Evolutionary conservation across 345 rosid species (phyloP).

Genomic region (Erodium maritimum): DNA sequence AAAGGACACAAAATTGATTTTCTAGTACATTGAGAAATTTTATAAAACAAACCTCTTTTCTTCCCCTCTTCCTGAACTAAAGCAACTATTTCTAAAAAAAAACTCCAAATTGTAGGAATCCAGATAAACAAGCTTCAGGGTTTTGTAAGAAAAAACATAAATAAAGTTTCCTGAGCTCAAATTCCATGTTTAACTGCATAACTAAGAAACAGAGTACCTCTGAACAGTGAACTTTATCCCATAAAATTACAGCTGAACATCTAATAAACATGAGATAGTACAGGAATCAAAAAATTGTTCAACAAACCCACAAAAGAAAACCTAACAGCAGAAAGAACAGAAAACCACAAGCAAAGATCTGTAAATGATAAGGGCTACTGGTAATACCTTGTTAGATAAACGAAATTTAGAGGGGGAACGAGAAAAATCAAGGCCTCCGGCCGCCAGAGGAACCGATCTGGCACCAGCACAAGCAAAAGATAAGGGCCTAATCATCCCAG

Average conservation of each 20-base stretch:
- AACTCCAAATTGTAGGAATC: not conserved
- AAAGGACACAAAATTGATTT: too few species aligned
- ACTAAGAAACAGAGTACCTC: not conserved
- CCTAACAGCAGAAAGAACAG: too few species aligned
- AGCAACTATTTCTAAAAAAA: too few species aligned
- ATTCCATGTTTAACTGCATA: not conserved
- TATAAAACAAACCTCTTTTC: too few species aligned
- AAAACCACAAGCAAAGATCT: not conserved
- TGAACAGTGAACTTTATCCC: not conserved
- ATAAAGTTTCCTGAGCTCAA: not conserved
- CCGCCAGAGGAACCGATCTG: not conserved
- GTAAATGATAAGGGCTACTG: not conserved
- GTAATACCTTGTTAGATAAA: slow-evolving; percentile 22
- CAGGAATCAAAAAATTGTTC: not conserved
- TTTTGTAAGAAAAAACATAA: not conserved
- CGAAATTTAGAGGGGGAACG: not conserved
- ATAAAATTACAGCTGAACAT: not conserved
- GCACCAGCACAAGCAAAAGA: not conserved
- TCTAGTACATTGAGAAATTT: not conserved
- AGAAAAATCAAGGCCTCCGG: not conserved
- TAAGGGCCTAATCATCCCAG: not conserved
- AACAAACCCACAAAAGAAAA: not conserved
- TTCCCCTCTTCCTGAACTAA: not conserved
- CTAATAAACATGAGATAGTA: not conserved
- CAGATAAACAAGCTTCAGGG: not conserved